Evolutionary conservation across 1,139 yeast species (phyloP), one percentile per base, ranked within the genome.

Genomic region (Yarrowia galli): DNA sequence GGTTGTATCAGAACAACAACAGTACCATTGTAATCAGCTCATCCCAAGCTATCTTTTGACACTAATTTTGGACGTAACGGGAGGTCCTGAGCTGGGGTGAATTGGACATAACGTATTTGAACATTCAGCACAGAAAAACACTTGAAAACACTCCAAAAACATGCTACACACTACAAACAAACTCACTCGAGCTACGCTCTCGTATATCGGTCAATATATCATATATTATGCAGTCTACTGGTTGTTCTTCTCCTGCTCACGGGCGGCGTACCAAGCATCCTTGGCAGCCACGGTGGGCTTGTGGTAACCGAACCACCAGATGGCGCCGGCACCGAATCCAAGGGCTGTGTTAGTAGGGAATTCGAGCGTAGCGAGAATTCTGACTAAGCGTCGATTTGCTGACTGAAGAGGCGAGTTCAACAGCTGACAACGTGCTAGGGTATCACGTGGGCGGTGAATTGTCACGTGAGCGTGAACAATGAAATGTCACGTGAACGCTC

Each of bases 201-300:
- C 16, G 5, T 13, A 2, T 16, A 18, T 6, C 8, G 2, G 13
- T 38, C 60, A 18, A 23, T 13, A 36, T 23, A 12, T 25, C 45
- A 56, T 40, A 28, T 58, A 58, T 58, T 58, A 58, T 58, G 64
- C 64, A 54, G 48, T 56, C 61, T 58, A 58, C 64, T 58, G 64
- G 64, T 58, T 58, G 64, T 20, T 43, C 78, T 86, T 88, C 82
- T 89, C 86, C 84, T 89, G 89, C 75, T 88, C 87, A 78, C 87
- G 87, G 70, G 89, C 84, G 72, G 91, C 89, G 81, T 93, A 93
- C 86, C 87, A 92, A 71, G 87, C 88, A 79, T 93, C 98, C 85
- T 97, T 91, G 78, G 82, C 84, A 73, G 83, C 84, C 71, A 91
- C 89, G 73, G 83, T 74, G 60, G 88, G 86, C 82, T 85, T 87